Conservation (phyloP, 2,329 filamentous ascomycete species). For the Clarireedia monteithiana region DNA sequence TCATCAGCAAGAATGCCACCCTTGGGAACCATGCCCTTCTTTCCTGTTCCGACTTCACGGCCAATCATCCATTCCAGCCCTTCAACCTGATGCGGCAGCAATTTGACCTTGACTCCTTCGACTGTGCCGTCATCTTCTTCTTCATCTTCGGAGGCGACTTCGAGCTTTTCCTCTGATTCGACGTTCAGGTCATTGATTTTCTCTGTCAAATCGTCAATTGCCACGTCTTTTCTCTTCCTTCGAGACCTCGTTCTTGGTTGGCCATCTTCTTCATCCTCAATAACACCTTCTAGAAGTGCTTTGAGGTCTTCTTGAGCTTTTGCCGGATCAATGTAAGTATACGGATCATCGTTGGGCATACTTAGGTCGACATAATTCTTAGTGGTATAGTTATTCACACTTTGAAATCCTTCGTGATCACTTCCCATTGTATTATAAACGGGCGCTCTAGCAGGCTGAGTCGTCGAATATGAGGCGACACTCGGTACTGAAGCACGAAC, state of each 20-base stretch:
- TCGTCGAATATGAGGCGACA: constrained; percentile 23
- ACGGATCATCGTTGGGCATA: constrained; percentile 19
- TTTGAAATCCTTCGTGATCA: constrained; percentile 22
- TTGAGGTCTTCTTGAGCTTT: constrained; percentile 74
- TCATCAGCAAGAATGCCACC: constrained; percentile 95
- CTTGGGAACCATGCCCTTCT: constrained; percentile 74
- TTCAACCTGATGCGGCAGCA: constrained; percentile 89
- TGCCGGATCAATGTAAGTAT: constrained; percentile 45
- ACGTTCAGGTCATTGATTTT: constrained; percentile 36
- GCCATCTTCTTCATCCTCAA: constrained; percentile 56
- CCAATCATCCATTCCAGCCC: constrained; percentile 93
- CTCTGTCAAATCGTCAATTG: constrained; percentile 26
- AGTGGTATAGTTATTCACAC: constrained; percentile 19
- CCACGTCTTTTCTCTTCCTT: constrained; percentile 32
- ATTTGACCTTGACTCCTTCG: constrained; percentile 76
- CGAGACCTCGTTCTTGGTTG: constrained; percentile 30
- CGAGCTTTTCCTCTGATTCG: constrained; percentile 31
- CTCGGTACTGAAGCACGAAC: constrained; percentile 19
- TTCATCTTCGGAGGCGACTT: constrained; percentile 33
- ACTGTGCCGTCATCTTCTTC: constrained; percentile 56
- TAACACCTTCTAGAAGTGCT: constrained; percentile 70
- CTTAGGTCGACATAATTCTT: constrained; percentile 28
- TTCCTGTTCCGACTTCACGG: constrained; percentile 79
- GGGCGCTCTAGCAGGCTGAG: constrained; percentile 20
- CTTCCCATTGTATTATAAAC: constrained; percentile 27